Percentiles rank a stretch among this genome's conserved stretches.
Conservation (phyloP, 1,284 basidiomycete genomes). For the Jaminaea rosea region DNA sequence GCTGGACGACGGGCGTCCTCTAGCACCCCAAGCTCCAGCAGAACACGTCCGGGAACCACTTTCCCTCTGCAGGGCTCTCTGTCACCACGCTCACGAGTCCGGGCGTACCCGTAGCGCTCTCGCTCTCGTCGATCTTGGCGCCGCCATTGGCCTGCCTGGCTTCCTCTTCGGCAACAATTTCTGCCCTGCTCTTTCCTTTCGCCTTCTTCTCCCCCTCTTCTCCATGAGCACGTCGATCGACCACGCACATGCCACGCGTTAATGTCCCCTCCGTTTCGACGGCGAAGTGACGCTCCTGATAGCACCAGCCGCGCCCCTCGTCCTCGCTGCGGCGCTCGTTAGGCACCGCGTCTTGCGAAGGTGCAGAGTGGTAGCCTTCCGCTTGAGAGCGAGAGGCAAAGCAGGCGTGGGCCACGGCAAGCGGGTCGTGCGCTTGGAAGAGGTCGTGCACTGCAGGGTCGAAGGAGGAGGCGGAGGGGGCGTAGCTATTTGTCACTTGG, state of each 20-base stretch:
- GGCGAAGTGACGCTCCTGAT: constrained; percentile 18
- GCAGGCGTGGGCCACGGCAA: constrained; percentile 39
- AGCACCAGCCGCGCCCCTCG: constrained; percentile 15
- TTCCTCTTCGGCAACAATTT: not conserved
- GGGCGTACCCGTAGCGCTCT: not conserved
- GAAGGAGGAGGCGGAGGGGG: constrained; percentile 21
- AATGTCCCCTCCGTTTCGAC: constrained; percentile 33
- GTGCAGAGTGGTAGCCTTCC: no score
- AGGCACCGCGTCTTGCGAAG: not conserved
- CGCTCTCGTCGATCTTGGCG: not conserved
- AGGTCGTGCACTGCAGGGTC: constrained; percentile 30
- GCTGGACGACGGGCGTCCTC: no score
- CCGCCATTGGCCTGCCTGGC: not conserved
- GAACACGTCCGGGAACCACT: not conserved
- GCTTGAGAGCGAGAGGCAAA: constrained; percentile 18
- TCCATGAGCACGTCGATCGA: constrained; percentile 13
- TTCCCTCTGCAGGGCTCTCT: not conserved
- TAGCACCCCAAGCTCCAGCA: not conserved
- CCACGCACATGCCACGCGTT: constrained; percentile 38
- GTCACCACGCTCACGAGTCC: not conserved
- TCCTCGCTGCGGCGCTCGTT: not conserved
- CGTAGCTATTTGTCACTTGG: constrained; percentile 35
- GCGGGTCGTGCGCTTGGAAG: constrained; percentile 40
- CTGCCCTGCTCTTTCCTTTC: not conserved
- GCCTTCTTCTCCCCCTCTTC: not conserved